phyloP scores from a whole-genome alignment of 345 rosid genomes.

The Cochlearia excelsa region DNA sequence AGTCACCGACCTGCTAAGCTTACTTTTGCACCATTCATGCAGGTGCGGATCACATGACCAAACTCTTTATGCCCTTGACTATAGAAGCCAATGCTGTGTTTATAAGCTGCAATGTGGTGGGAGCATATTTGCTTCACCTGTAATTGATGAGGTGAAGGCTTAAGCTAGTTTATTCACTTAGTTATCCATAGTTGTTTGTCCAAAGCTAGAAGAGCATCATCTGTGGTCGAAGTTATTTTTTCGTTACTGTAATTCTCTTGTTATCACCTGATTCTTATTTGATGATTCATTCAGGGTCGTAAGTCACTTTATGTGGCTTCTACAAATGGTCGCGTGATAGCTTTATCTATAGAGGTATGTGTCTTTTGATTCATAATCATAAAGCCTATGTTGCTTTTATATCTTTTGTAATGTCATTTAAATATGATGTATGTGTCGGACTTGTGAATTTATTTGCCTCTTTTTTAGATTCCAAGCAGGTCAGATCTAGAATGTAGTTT shows the following conservation, averaged over 20 bases:
- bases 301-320: conserved; percentile 66
- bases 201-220: conserved; percentile 1
- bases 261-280: conserved; percentile 18
- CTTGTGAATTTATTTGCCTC: background rate
- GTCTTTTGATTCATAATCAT: conserved; percentile 10
- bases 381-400: conserved; percentile 4
- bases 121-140: conserved; percentile 87
- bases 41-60: conserved; percentile 98
- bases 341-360: conserved; percentile 68
- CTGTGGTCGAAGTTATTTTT: background rate
- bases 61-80: conserved; percentile 83
- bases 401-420: background rate
- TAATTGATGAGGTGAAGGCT: conserved; percentile 76
- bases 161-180: conserved; percentile 13
- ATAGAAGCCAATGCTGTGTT: conserved; percentile 57
- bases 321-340: conserved; percentile 78
- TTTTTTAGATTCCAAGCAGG: conserved; percentile 10
- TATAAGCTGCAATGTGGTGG: conserved; percentile 79
- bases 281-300: conserved; percentile 45
- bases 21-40: conserved; percentile 30
- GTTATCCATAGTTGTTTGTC: conserved; percentile 22
- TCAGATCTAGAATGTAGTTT: background rate
- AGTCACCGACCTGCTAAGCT: conserved; percentile 9
- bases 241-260: conserved; percentile 2
- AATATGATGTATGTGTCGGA: conserved; percentile 1